Evolutionary conservation across 768 basidiomycete genomes (phyloP).

Genomic region (Lentinula aciculospora): DNA sequence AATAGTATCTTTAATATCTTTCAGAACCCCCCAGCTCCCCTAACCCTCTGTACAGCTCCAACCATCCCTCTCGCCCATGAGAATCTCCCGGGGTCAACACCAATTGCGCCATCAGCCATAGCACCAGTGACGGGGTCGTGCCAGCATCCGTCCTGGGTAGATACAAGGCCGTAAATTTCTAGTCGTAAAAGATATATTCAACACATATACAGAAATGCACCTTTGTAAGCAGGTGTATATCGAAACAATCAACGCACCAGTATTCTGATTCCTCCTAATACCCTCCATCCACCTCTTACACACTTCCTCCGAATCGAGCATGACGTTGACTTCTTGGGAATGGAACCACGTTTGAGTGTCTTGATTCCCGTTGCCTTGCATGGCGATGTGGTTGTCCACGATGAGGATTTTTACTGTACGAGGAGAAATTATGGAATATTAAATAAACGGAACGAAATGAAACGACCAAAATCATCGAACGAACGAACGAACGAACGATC

Average conservation of each 20-base stretch:
- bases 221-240: too few relatives aligned
- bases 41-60: constrained; percentile 35
- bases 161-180: constrained; percentile 33
- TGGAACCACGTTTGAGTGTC: constrained; percentile 72
- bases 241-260: constrained; percentile 18
- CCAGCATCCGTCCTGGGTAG: constrained; percentile 51
- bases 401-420: constrained; percentile 57
- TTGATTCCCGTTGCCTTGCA: constrained; percentile 69
- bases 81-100: constrained; percentile 27
- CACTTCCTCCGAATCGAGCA: constrained; percentile 50
- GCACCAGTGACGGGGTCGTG: constrained; percentile 39
- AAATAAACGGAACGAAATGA: too few relatives aligned
- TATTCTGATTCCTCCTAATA: constrained; percentile 50
- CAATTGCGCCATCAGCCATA: constrained; percentile 29
- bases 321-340: constrained; percentile 63
- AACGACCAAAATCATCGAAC: too few relatives aligned
- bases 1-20: too few relatives aligned
- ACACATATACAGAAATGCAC: too few relatives aligned
- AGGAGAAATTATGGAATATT: not conserved
- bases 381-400: constrained; percentile 59
- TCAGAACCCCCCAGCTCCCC: constrained; percentile 36
- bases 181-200: not conserved
- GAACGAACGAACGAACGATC: too few relatives aligned
- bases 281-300: constrained; percentile 52
- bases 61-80: constrained; percentile 36